Conservation (phyloP, 2,329 filamentous ascomycete genomes). For the Pseudogymnoascus pannorum region DNA sequence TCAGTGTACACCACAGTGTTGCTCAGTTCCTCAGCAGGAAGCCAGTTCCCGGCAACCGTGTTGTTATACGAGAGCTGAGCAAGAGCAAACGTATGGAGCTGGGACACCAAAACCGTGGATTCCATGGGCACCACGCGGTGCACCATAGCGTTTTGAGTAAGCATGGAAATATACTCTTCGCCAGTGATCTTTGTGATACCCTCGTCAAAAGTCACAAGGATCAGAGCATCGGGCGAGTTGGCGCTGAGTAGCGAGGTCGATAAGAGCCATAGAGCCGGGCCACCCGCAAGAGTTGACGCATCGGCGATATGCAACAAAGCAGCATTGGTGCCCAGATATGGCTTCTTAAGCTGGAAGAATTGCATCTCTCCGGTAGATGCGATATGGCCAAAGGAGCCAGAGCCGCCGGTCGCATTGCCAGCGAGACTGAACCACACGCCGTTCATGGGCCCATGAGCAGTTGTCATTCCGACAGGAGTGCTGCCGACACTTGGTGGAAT, state of each 20-base stretch:
- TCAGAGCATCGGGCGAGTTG: conserved; percentile 6
- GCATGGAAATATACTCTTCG: conserved; percentile 9
- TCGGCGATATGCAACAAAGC: conserved; percentile 9
- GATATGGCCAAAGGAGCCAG: conserved; percentile 10
- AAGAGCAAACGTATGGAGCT: conserved; percentile 8
- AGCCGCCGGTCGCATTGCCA: conserved; percentile 7
- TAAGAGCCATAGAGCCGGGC: conserved; percentile 10
- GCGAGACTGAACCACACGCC: conserved; percentile 8
- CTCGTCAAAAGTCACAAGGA: conserved; percentile 9
- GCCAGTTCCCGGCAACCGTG: not conserved
- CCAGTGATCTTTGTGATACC: not conserved
- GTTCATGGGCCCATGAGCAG: conserved; percentile 3
- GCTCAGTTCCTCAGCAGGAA: conserved; percentile 1
- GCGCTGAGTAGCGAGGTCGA: conserved; percentile 4
- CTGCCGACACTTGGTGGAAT: conserved; percentile 4
- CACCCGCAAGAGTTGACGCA: conserved; percentile 1
- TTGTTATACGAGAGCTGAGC: conserved; percentile 8
- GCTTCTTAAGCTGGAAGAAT: conserved; percentile 9
- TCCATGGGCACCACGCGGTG: conserved; percentile 8
- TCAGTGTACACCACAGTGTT: conserved; percentile 5
- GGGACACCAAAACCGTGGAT: conserved; percentile 7
- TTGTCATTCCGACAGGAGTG: conserved; percentile 5
- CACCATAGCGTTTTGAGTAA: conserved; percentile 11
- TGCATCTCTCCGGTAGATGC: conserved; percentile 8
- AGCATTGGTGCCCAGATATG: not conserved